A percentile compares a stretch with the other conserved stretches of the same genome.
These are phyloP conservation scores for Schizosaccharomyces japonicus DNA, from an alignment of 805 yeast species.

Conservation along the genomic window DNA sequence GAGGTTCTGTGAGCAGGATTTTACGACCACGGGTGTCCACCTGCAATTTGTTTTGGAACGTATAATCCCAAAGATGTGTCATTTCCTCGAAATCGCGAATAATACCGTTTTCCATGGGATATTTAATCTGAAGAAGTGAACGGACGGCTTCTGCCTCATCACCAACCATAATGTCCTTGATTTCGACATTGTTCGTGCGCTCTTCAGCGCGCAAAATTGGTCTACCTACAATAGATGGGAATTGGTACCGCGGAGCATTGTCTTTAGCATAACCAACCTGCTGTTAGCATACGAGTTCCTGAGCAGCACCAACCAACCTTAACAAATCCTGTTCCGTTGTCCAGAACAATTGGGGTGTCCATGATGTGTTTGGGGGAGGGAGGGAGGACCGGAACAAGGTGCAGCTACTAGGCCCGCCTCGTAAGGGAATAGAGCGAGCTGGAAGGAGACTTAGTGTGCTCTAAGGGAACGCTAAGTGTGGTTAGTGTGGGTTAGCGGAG, in stretches of 20 bases:
- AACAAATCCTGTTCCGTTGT: conserved; percentile 89
- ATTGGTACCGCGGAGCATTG: conserved; percentile 89
- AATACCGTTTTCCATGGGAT: conserved; percentile 95
- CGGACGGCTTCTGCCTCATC: conserved; percentile 81
- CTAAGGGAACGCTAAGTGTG: no score
- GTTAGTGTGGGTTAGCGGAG: no score
- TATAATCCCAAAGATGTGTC: conserved; percentile 96
- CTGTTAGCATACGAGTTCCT: no score
- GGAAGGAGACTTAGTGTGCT: no score
- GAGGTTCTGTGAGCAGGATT: conserved; percentile 84
- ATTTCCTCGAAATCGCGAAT: conserved; percentile 95
- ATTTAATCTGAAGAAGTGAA: conserved; percentile 72
- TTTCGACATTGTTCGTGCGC: conserved; percentile 47
- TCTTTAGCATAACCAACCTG: conserved; percentile 68
- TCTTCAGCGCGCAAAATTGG: conserved; percentile 95
- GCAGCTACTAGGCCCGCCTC: no score
- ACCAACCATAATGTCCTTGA: conserved; percentile 94
- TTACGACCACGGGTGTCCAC: conserved; percentile 51
- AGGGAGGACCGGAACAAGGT: no score
- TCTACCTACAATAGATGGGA: conserved; percentile 92
- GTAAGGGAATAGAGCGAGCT: no score
- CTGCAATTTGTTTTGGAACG: conserved; percentile 76
- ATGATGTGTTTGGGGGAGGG: no score
- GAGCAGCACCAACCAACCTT: conserved; percentile 6
- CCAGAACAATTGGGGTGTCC: conserved; percentile 36